Conservation (phyloP, 768 basidiomycete genomes). For the Trametes cingulata region DNA sequence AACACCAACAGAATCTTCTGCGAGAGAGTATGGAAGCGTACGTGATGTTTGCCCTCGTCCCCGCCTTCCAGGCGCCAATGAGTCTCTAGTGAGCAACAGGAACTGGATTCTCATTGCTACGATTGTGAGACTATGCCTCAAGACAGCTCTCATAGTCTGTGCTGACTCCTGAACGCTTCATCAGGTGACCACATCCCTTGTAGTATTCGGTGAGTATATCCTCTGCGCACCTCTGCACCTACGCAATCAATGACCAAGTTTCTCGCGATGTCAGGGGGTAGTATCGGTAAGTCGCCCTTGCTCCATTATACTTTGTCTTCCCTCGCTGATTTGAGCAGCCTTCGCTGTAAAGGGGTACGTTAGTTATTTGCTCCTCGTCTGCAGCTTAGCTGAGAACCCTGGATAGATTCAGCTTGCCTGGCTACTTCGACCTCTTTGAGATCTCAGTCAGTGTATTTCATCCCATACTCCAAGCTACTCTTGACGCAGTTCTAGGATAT, state of each 20-base stretch:
- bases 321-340: not conserved
- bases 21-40: constrained; percentile 29
- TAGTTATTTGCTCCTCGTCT: not conserved
- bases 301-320: not conserved
- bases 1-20: constrained; percentile 25
- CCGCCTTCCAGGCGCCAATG: not conserved
- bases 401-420: constrained; percentile 8
- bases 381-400: not conserved
- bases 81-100: constrained; percentile 20
- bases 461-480: not conserved
- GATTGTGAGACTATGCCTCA: constrained; percentile 22
- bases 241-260: not conserved
- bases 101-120: constrained; percentile 19
- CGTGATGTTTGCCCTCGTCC: constrained; percentile 6
- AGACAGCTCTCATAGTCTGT: too few relatives aligned
- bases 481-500: constrained; percentile 19
- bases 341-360: constrained; percentile 14
- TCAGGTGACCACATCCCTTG: constrained; percentile 14
- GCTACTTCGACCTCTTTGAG: not conserved
- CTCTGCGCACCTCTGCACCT: not conserved
- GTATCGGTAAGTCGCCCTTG: constrained; percentile 5
- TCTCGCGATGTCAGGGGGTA: not conserved
- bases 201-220: constrained; percentile 15
- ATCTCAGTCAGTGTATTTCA: constrained; percentile 17
- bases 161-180: not conserved